Evolutionary conservation across 345 rosid species (phyloP).

Genomic region (Garcia nutans): DNA sequence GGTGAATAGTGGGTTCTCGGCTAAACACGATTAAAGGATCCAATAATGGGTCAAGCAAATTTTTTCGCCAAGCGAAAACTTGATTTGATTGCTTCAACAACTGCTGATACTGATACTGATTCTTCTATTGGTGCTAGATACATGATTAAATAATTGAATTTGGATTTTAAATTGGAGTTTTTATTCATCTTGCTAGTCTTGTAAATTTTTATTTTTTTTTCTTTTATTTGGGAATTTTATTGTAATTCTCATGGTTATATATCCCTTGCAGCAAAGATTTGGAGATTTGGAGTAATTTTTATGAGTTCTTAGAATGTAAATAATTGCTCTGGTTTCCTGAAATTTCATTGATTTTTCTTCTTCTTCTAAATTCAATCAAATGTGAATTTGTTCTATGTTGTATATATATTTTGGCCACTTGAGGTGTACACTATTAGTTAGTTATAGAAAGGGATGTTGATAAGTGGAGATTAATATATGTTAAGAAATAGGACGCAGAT

Average conservation of each 20-base stretch:
- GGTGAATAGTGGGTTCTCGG: constrained; percentile 18
- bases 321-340: too few relatives aligned
- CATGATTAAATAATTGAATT: constrained; percentile 2
- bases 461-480: too few relatives aligned
- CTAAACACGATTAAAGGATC: constrained; percentile 21
- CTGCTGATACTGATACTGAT: background rate
- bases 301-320: too few relatives aligned
- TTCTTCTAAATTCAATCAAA: too few relatives aligned
- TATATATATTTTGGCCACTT: too few relatives aligned
- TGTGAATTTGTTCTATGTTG: too few relatives aligned
- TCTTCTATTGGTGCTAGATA: background rate
- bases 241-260: background rate
- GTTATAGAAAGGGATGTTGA: too few relatives aligned
- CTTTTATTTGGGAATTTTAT: background rate
- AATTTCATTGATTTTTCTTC: too few relatives aligned
- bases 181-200: constrained; percentile 10
- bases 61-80: constrained; percentile 12
- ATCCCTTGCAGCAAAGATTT: too few relatives aligned
- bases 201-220: background rate
- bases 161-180: constrained; percentile 14
- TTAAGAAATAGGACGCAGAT: too few relatives aligned
- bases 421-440: too few relatives aligned
- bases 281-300: too few relatives aligned
- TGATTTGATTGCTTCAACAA: background rate
- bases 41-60: constrained; percentile 3